Conservation (phyloP, 2,329 filamentous ascomycete species). For the Exophiala alcalophila region DNA sequence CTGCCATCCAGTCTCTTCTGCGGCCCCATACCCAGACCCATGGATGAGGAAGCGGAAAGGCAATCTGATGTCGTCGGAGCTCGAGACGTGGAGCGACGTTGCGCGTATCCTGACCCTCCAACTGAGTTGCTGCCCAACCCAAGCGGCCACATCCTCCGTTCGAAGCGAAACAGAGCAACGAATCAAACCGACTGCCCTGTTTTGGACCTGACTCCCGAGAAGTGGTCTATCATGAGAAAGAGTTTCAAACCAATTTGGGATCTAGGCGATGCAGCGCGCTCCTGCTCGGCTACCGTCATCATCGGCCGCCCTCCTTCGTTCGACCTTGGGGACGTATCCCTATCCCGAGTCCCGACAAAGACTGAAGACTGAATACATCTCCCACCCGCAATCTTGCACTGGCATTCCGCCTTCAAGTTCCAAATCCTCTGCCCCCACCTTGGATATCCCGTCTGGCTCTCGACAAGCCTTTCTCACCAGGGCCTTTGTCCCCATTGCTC, state of each 20-base stretch:
- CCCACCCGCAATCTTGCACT: slow-evolving; percentile 18
- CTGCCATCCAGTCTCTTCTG: too few relatives aligned
- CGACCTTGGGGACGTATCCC: slow-evolving; percentile 11
- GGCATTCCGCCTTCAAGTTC: slow-evolving; percentile 5
- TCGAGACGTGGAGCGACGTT: slow-evolving; percentile 15
- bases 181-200: slow-evolving; percentile 19
- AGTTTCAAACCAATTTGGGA: too few relatives aligned
- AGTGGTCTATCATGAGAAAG: too few relatives aligned
- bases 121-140: slow-evolving; percentile 24
- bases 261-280: too few relatives aligned
- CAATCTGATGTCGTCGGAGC: too few relatives aligned
- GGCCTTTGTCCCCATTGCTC: slow-evolving; percentile 7
- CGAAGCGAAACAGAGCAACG: slow-evolving; percentile 16
- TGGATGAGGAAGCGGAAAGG: too few relatives aligned
- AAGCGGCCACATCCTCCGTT: slow-evolving; percentile 10
- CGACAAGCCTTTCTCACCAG: slow-evolving; percentile 12
- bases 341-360: too few relatives aligned
- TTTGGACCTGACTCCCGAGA: too few relatives aligned
- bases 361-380: slow-evolving; percentile 4
- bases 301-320: too few relatives aligned
- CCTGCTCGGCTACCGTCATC: too few relatives aligned
- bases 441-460: slow-evolving; percentile 15
- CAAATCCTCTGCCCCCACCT: slow-evolving; percentile 17
- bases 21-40: too few relatives aligned
- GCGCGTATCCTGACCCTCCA: slow-evolving; percentile 14